phyloP scores from a whole-genome alignment of 202 grass and related monocot species.

The Schoenoplectus tabernaemontani region DNA sequence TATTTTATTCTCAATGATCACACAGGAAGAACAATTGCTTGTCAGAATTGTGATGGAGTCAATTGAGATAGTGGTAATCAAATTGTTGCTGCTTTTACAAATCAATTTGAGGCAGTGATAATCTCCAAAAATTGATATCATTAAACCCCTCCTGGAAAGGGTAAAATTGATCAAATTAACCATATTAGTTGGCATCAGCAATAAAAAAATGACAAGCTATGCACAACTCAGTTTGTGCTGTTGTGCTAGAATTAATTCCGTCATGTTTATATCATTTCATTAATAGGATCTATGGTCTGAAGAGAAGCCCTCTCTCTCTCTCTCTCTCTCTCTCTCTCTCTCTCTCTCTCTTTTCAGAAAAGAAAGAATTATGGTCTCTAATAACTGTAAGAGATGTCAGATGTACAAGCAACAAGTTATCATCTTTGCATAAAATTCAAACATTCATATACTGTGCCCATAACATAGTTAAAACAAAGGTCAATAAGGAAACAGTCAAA shows the following conservation, averaged over 20 bases:
- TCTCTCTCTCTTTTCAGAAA: background rate
- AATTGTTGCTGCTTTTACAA: constrained; percentile 22
- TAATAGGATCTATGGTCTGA: background rate
- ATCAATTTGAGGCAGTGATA: constrained; percentile 58
- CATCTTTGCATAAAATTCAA: background rate
- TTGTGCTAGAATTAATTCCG: background rate
- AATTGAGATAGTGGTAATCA: background rate
- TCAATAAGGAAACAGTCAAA: background rate
- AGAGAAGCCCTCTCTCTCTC: background rate
- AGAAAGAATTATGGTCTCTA: background rate
- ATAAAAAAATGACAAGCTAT: background rate
- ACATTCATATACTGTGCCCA: background rate
- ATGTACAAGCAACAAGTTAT: background rate
- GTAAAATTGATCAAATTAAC: constrained; percentile 14
- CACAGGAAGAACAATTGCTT: background rate
- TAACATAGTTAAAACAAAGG: background rate
- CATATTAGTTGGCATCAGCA: constrained; percentile 18
- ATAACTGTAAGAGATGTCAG: background rate
- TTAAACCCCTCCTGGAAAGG: constrained; percentile 75
- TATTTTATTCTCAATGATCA: background rate
- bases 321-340: too few species aligned
- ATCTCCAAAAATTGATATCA: constrained; percentile 86
- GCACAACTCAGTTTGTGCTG: background rate
- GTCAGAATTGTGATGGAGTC: background rate
- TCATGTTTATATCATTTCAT: too few species aligned